Evolutionary conservation across 257 asterid species (phyloP), one percentile per base, ranked within the genome.

Genomic region (Gentiana straminea): DNA sequence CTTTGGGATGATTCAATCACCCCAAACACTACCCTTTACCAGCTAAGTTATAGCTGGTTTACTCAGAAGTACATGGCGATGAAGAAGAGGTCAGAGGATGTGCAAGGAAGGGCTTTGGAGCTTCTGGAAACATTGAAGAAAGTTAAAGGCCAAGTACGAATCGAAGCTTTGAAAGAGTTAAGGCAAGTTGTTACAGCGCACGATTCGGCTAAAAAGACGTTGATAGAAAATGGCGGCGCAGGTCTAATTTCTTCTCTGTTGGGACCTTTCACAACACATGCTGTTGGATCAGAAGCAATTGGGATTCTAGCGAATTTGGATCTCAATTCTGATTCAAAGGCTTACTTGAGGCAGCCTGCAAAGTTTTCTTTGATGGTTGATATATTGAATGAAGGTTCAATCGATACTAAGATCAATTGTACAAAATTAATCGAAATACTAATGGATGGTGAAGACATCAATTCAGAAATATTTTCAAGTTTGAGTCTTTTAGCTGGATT

Each of bases 251-350:
- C 78, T 3, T 75, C 89, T 51, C 70, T 84, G 32, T 79, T 84
- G 10, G 86, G 94, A n/a, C 86, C 94, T 8, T 81, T 81, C 43
- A 84, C 94, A 58, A 79, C 94, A 0, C 81, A 81, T 59, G 65
- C 80, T 0, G 90, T 84, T 33, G 90, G 94, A 6, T 81, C 75
- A 15, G 81, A 81, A 57, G 83, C 78, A 33, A 60, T 79, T 7
- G 81, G 84, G 1, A 79, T 81, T 68, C 71, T 84, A 4, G 94
- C 73, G 38, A 79, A 79, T 37, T 65, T 77, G 64, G 50, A 43
- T 10, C 65, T 84, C 35, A 72, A 71, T 52, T 70, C 81, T 1
- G 84, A 77, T 12, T 73, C 81, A 0, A 84, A 69, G 59, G 54
- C 61, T 13, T 77, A 72, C 69, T 65, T 84, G 75, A 81, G 77